phyloP scores from a whole-genome alignment of 208 protist species.

The Naegleria fowleri region DNA sequence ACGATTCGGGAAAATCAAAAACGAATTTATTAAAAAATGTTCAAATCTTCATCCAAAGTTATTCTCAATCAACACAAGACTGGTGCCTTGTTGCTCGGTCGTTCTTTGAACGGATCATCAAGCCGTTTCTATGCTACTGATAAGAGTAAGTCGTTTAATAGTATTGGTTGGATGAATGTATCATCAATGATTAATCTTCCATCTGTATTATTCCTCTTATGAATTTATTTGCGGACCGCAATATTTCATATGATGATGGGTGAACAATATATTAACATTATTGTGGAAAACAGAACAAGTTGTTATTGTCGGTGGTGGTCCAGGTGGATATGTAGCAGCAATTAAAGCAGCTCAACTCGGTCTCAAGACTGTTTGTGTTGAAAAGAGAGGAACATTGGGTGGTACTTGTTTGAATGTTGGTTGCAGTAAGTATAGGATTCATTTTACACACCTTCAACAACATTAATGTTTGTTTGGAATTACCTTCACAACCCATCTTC shows the following conservation, averaged over 20 bases:
- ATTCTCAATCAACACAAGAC: background rate
- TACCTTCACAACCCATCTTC: no score
- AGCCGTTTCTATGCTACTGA: background rate
- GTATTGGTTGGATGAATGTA: background rate
- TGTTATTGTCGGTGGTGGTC: constrained; percentile 97
- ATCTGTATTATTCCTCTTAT: no score
- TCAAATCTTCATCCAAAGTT: background rate
- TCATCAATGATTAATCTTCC: no score
- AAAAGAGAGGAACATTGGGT: constrained; percentile 93
- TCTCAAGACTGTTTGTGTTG: constrained; percentile 94
- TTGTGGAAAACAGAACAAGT: constrained; percentile 62
- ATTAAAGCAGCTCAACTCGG: constrained; percentile 99
- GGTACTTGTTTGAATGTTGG: constrained; percentile 98
- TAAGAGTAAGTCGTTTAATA: background rate
- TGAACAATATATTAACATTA: no score
- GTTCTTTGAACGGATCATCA: background rate
- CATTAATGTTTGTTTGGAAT: background rate
- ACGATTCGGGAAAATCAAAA: no score
- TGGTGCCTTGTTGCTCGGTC: background rate
- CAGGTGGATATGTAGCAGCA: constrained; percentile 98
- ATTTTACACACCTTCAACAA: background rate
- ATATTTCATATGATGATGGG: no score
- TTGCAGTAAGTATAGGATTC: background rate
- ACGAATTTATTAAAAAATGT: background rate
- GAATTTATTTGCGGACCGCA: background rate